A percentile compares a stretch with the other conserved stretches of the same genome.
Evolutionary conservation across 2,329 filamentous ascomycete species (phyloP).

Genomic region (Ceratocystis variospora): DNA sequence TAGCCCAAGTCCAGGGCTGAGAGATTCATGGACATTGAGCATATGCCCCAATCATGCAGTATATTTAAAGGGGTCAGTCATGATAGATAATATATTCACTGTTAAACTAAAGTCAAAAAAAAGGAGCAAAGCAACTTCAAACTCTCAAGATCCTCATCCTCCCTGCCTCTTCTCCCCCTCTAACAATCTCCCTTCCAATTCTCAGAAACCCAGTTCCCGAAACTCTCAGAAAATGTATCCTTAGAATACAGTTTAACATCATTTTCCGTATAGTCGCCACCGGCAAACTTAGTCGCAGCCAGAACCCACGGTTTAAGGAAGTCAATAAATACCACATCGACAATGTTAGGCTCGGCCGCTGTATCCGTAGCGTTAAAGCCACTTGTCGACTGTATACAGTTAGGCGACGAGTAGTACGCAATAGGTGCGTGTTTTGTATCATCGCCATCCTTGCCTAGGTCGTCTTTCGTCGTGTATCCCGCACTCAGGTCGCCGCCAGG

Average conservation of each 20-base stretch:
- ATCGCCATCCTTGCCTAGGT: slow-evolving; percentile 70
- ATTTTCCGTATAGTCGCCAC: slow-evolving; percentile 35
- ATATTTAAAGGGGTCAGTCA: not conserved
- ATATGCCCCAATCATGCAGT: not conserved
- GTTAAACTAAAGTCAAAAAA: not conserved
- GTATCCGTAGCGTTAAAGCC: slow-evolving; percentile 37
- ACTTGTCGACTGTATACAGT: slow-evolving; percentile 61
- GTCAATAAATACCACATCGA: slow-evolving; percentile 84
- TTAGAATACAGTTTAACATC: slow-evolving; percentile 41
- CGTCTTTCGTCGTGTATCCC: slow-evolving; percentile 84
- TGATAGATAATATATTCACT: not conserved
- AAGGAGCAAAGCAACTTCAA: no score
- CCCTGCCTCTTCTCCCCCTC: not conserved
- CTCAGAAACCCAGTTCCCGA: slow-evolving; percentile 43
- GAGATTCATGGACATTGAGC: not conserved
- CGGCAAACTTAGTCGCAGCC: slow-evolving; percentile 51
- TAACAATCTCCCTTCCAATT: slow-evolving; percentile 43
- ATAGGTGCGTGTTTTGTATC: slow-evolving; percentile 73
- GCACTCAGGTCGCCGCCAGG: slow-evolving; percentile 34
- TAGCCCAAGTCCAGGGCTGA: no score
- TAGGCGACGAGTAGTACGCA: slow-evolving; percentile 63
- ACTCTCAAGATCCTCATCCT: not conserved
- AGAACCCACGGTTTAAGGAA: slow-evolving; percentile 78
- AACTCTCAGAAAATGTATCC: slow-evolving; percentile 40
- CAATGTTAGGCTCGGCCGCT: slow-evolving; percentile 47